Percentiles rank a stretch among this genome's conserved stretches.
Evolutionary conservation across 257 asterid species (phyloP).

Genomic region (Echium plantagineum): DNA sequence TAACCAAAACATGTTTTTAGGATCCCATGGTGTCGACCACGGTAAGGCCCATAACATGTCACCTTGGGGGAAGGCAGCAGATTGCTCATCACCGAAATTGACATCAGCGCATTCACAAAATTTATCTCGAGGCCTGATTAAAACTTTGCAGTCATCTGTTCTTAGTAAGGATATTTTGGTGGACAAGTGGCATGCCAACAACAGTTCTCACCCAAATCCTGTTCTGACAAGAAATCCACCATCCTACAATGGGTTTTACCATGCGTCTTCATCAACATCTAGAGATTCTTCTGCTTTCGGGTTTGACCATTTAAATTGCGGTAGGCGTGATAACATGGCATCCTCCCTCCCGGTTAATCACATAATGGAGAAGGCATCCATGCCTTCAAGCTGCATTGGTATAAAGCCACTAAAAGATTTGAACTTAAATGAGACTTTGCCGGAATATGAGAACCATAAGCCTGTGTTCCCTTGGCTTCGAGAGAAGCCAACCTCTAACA

Average conservation of each 20-base stretch:
- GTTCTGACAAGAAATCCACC: slow-evolving; percentile 18
- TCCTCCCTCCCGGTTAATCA: slow-evolving; percentile 17
- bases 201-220: slow-evolving; percentile 24
- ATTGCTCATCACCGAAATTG: background rate
- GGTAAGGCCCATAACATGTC: slow-evolving; percentile 42
- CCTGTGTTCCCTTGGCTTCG: slow-evolving; percentile 70
- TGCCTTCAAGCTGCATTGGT: slow-evolving; percentile 19
- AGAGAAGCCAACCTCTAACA: slow-evolving; percentile 9
- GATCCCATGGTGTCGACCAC: slow-evolving; percentile 29
- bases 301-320: slow-evolving; percentile 23
- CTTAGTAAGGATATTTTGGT: slow-evolving; percentile 32
- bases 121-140: slow-evolving; percentile 10
- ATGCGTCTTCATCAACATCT: slow-evolving; percentile 51
- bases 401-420: slow-evolving; percentile 39
- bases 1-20: slow-evolving; percentile 27
- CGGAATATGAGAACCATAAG: slow-evolving; percentile 26
- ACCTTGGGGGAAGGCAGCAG: slow-evolving; percentile 51
- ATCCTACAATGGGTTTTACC: slow-evolving; percentile 34
- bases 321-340: slow-evolving; percentile 20
- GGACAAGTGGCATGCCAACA: slow-evolving; percentile 37
- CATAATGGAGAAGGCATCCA: slow-evolving; percentile 22
- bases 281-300: slow-evolving; percentile 28
- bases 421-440: slow-evolving; percentile 55
- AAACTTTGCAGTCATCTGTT: slow-evolving; percentile 24
- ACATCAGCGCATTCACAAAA: too few species aligned